Conservation (phyloP, 371 early-diverging fungal genomes). For the Fennellomyces sp. region DNA sequence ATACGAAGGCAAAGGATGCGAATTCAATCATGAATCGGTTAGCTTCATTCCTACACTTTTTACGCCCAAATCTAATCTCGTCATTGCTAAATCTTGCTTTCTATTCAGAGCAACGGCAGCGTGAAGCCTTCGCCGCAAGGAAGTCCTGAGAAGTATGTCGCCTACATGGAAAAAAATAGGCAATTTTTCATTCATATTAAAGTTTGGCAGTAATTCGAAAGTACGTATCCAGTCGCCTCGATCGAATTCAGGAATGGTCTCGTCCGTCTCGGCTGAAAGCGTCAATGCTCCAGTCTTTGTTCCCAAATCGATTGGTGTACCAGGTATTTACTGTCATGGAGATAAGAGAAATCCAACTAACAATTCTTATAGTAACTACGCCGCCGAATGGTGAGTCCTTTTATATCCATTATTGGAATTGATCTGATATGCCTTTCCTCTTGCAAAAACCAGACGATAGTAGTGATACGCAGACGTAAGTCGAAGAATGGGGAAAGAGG, state of each 20-base stretch:
- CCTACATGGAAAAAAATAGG: constrained; percentile 2
- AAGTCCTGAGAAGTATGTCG: constrained; percentile 63
- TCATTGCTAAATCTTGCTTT: too few relatives aligned
- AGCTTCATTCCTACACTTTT: constrained; percentile 19
- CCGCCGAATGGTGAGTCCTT: too few relatives aligned
- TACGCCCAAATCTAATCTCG: too few relatives aligned
- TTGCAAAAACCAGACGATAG: too few relatives aligned
- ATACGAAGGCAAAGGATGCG: constrained; percentile 83
- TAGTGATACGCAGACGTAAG: too few relatives aligned
- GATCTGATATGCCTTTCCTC: too few relatives aligned
- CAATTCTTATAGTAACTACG: too few relatives aligned
- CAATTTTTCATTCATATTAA: background rate
- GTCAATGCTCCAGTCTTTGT: constrained; percentile 70
- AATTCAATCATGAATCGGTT: constrained; percentile 82
- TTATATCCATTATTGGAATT: too few relatives aligned
- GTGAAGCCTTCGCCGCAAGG: constrained; percentile 33
- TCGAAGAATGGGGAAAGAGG: background rate
- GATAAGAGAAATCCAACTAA: too few relatives aligned
- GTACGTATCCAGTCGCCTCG: constrained; percentile 68
- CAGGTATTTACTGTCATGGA: too few relatives aligned
- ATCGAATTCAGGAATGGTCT: constrained; percentile 33
- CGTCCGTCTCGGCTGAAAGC: constrained; percentile 59
- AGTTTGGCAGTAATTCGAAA: constrained; percentile 45
- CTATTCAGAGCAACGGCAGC: background rate
- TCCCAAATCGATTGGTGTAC: constrained; percentile 44